Conservation (phyloP, 2,329 filamentous ascomycete species). For the Davidsoniella australis region DNA sequence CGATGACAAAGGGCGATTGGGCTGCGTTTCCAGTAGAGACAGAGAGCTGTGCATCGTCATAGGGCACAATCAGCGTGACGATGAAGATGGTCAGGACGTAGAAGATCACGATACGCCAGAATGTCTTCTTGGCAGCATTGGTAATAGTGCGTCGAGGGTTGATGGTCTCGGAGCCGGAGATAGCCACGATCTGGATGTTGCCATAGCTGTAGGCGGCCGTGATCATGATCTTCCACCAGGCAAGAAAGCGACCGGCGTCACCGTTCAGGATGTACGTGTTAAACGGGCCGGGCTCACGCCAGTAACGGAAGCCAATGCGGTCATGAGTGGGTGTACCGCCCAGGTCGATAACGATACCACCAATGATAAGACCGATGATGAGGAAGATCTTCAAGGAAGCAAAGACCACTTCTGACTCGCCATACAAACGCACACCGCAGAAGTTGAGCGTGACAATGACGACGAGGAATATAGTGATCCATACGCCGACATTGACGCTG, state of each 20-base stretch:
- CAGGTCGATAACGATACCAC: constrained; percentile 23
- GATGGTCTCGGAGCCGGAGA: constrained; percentile 15
- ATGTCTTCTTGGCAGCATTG: constrained; percentile 15
- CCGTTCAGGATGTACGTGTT: constrained; percentile 21
- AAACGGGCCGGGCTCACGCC: constrained; percentile 27
- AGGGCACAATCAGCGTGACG: constrained; percentile 17
- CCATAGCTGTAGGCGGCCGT: constrained; percentile 25
- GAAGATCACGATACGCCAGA: constrained; percentile 17
- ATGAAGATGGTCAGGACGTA: constrained; percentile 16
- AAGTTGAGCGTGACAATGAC: constrained; percentile 22
- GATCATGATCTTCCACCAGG: constrained; percentile 23
- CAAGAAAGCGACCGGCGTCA: constrained; percentile 22
- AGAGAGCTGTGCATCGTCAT: constrained; percentile 13
- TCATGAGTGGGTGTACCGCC: constrained; percentile 23
- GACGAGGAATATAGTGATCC: constrained; percentile 21
- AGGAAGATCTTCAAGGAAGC: constrained; percentile 28
- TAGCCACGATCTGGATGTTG: constrained; percentile 14
- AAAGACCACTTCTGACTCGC: constrained; percentile 32
- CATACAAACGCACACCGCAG: constrained; percentile 25
- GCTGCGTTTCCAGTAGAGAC: constrained; percentile 8
- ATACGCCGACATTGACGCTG: constrained; percentile 22
- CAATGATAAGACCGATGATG: constrained; percentile 23
- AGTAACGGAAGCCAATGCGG: constrained; percentile 27
- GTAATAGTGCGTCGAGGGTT: constrained; percentile 16
- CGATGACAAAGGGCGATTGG: constrained; percentile 17